A percentile compares a stretch with the other conserved stretches of the same genome.
These are phyloP conservation scores for Hymenoscyphus salicellus DNA, from an alignment of 2,329 filamentous ascomycete species.

Conservation along the genomic window DNA sequence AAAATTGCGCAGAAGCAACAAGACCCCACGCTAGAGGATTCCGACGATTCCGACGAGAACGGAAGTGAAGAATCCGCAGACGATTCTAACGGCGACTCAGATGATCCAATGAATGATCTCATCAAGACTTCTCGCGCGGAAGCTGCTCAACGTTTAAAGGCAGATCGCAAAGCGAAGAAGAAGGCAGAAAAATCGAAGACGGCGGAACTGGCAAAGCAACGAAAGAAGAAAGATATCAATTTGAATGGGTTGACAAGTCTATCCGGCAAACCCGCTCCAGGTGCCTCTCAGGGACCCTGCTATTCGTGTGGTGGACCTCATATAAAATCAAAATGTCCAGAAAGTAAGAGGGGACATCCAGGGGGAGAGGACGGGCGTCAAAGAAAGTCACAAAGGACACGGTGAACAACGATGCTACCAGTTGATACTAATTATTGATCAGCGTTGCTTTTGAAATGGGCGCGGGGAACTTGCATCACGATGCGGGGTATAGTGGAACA, in stretches of 20 bases:
- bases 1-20: conserved; percentile 38
- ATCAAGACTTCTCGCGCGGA: conserved; percentile 46
- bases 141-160: conserved; percentile 42
- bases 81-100: conserved; percentile 26
- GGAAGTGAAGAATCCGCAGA: conserved; percentile 29
- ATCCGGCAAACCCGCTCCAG: conserved; percentile 43
- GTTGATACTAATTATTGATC: neutral
- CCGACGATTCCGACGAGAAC: conserved; percentile 38
- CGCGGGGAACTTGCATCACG: neutral
- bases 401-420: conserved; percentile 2
- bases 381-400: conserved; percentile 18
- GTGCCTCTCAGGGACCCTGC: conserved; percentile 40
- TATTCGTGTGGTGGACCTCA: conserved; percentile 60
- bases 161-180: conserved; percentile 46
- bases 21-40: conserved; percentile 36
- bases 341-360: conserved; percentile 28
- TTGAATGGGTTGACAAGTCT: conserved; percentile 62
- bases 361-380: conserved; percentile 27
- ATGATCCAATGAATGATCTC: conserved; percentile 44
- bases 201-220: conserved; percentile 53
- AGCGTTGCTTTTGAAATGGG: neutral
- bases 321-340: conserved; percentile 53
- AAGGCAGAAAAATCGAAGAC: conserved; percentile 48
- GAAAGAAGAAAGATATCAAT: conserved; percentile 65
- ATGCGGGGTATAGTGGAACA: neutral